Evolutionary conservation across 2,329 filamentous ascomycete species (phyloP), one percentile per base, ranked within the genome.

Genomic region (Aspergillus fumigatus): DNA sequence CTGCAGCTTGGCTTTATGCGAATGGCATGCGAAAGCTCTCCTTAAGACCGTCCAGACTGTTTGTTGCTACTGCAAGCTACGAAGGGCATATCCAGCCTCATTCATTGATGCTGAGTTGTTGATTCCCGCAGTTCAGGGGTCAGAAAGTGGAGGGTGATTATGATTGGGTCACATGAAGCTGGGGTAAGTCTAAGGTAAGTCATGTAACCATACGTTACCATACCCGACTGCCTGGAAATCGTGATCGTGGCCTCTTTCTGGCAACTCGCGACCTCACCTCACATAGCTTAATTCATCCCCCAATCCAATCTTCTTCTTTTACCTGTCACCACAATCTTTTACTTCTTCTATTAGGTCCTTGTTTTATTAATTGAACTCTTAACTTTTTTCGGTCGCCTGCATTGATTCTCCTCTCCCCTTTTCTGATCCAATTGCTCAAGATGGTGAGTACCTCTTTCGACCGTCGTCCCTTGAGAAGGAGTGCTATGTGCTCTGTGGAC

Each of bases 181-280:
- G 51, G 51, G 51, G 51, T 53, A 53, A 43, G 40, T 43, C 40
- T 23, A 17, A 35, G 29, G 29, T 35, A 35, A 35, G 32, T 14
- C 32, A 35, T 23, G 41, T 53, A 45, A 49, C 52, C n/a, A 53
- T 53, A 53, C 52, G 32, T 53, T 43, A 53, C 52, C 38, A 49
- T 53, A 53, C 52, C n/a, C 19, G 11, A 23, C 23, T 6, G 21
- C 10, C 43, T 47, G 43, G 43, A 47, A 47, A 47, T 47, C 59
- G 63, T 62, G 62, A 65, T 62, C 64, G 65, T 67, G 65, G 62
- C 65, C 65, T 66, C 63, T 67, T 65, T 64, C 50, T 59, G 48
- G 56, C 58, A 55, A 56, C 58, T 62, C 57, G 56, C 64, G 57
- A 62, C 63, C 49, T 64, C 60, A 62, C 50, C 55, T 59, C 55